A percentile compares a stretch with the other conserved stretches of the same genome.
These are phyloP conservation scores for Aureobasidium sp. DNA, from an alignment of 2,329 filamentous ascomycete genomes.

Conservation along the genomic window DNA sequence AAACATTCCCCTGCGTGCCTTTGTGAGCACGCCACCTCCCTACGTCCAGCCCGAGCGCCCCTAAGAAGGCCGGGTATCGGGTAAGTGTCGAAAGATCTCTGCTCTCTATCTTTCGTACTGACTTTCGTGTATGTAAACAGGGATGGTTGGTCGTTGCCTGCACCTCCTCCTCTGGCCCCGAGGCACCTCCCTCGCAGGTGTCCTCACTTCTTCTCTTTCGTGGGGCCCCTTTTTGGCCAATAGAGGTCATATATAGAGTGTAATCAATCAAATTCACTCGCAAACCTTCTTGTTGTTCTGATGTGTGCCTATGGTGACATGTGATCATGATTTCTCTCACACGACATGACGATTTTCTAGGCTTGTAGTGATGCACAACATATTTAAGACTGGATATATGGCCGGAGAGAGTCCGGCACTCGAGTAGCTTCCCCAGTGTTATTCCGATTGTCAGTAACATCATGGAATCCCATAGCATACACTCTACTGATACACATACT, in stretches of 20 bases:
- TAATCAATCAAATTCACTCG: background rate
- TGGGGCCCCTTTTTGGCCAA: background rate
- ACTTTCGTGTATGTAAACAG: no score
- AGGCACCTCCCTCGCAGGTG: background rate
- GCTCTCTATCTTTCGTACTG: no score
- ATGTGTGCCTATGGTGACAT: background rate
- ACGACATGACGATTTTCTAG: background rate
- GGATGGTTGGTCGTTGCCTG: background rate
- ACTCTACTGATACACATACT: background rate
- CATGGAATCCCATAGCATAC: background rate
- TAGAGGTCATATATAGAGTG: background rate
- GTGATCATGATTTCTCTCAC: background rate
- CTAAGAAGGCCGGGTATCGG: background rate
- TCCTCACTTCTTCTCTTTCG: background rate
- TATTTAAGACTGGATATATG: background rate
- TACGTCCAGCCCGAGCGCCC: conserved; percentile 4
- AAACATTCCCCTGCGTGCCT: background rate
- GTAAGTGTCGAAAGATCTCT: background rate
- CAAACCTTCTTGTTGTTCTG: background rate
- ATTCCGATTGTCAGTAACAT: background rate
- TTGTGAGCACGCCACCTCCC: background rate
- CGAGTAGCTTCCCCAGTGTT: background rate
- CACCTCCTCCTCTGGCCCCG: background rate
- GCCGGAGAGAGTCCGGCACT: background rate
- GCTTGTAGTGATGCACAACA: background rate